Evolutionary conservation across 345 rosid genomes (phyloP), one percentile per base, ranked within the genome.

Genomic region (Ceriops decandra): DNA sequence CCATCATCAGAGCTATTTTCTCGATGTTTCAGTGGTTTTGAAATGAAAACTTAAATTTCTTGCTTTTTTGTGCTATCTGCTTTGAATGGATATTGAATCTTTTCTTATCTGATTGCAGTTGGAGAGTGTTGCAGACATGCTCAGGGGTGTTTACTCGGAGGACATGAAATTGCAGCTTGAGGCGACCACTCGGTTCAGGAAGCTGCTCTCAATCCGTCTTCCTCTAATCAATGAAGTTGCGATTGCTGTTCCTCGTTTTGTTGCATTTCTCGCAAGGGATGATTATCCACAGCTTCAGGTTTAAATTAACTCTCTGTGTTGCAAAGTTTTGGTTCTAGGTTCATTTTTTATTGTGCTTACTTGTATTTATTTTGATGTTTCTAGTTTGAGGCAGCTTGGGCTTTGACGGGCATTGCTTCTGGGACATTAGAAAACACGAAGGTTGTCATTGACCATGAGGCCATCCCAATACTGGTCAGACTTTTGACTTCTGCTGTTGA

Each of bases 281-380:
- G 79, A 76, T 49, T 76, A 66, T n/a, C 79, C 75, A 9, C 71
- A 70, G 47, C 79, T 76, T 31, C 79, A 76, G 79, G 79, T 76
- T 51, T 59, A 36, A 3, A 17, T 42, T 65, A 47, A 47, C 24
- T 31, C 17, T 24, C 28, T 27, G 3, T 63, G 42, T 24, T 26
- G 5, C 16, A 57, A 21, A 5, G 6, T 54, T 32, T 42, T 35
- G 24, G 19, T 3, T 31, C 28, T 21, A 21, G 21, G 20, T 35
- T 33, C 22, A 11, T 22, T 47, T 47, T 33, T 51, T 8, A 33
- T 11, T 22, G 49, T 54, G 0, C 7, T 19, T 66, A 31, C 7
- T 31, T 42, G n/a, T 33, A 19, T 63, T 11, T 42, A 65, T 27
- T 32, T 57, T 20, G 22, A 38, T 58, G 11, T 33, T 59, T 15